phyloP scores from a whole-genome alignment of 352 stramenopile genomes.

The Globisporangium cylindrosporum region DNA sequence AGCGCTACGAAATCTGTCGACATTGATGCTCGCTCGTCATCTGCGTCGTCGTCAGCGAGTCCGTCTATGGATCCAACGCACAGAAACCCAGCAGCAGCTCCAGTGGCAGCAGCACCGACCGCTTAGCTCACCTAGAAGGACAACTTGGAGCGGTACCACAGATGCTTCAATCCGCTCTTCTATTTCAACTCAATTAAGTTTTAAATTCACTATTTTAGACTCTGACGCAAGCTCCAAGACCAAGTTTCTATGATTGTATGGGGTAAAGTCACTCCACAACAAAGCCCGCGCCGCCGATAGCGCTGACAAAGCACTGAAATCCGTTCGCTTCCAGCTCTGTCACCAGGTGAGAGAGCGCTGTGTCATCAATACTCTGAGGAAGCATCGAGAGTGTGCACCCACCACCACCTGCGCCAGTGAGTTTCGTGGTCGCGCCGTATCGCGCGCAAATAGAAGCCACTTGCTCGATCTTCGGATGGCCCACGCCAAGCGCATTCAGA shows the following conservation, averaged over 20 bases:
- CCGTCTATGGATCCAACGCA: neutral
- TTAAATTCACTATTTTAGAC: constrained; percentile 20
- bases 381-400: constrained; percentile 89
- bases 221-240: neutral
- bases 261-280: constrained; percentile 9
- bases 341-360: constrained; percentile 40
- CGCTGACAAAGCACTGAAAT: constrained; percentile 59
- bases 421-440: constrained; percentile 76
- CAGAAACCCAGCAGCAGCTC: neutral
- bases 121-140: constrained; percentile 4
- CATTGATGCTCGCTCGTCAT: neutral
- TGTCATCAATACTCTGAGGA: constrained; percentile 35
- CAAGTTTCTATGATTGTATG: neutral
- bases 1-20: constrained; percentile 6
- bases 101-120: neutral
- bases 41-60: constrained; percentile 7
- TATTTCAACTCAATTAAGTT: neutral
- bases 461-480: constrained; percentile 80
- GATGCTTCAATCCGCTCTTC: neutral
- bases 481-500: constrained; percentile 76
- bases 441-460: constrained; percentile 58
- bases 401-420: constrained; percentile 87
- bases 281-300: constrained; percentile 53
- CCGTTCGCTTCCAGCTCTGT: constrained; percentile 41
- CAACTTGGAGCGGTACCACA: neutral